Base-by-base conservation (phyloP, 2,329 filamentous ascomycete genomes). In the Epichloe coenophiala region DNA sequence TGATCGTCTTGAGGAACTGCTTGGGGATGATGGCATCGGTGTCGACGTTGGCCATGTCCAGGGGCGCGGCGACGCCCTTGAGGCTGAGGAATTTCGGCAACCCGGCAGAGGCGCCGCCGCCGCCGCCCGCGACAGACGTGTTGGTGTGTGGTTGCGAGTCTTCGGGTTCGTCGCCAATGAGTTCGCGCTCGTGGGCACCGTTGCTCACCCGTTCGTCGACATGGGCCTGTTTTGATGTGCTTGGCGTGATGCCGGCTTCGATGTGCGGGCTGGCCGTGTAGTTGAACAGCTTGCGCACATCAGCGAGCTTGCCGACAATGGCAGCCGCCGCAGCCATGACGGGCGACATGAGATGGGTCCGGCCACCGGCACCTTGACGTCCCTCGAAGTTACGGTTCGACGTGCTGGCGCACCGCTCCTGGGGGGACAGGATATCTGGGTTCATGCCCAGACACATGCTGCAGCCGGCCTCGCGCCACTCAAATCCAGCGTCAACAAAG, bases 401-500 rank as follows among this genome's bases (percentile, higher is more conserved):
- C 47, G 93, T 97, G 64, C 85, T 91, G 41, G 93, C 93, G 65
- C 93, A 97, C 62, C 93, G 84, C 71, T 98, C 93, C 66, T 85
- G 80, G 49, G 93, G 23, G 90, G 2, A 82, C 45, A 97, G 78
- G 56, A 98, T 97, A 66, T 98, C 93, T 0, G 93, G 91, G 74
- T 98, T 98, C 91, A 98, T 98, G 65, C 93, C 93, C 50, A 98
- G 78, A 66, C 93, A 97, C 93, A 98, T 98, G 55, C 88, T 95
- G 78, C 93, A 98, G 47, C 93, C 93, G 58, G 93, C 93, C 72
- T 98, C 93, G 65, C 93, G 82, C 91, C 91, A 97, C 67, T 97
- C 91, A 58, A 97, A 97, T 7, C 93, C 93, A 46, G 93, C 90
- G 54, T 95, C 88, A 8, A 72, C 63, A 69, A 98, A 97, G 63